phyloP scores from a whole-genome alignment of 2,329 filamentous ascomycete genomes.

The Fusarium albosuccineum region DNA sequence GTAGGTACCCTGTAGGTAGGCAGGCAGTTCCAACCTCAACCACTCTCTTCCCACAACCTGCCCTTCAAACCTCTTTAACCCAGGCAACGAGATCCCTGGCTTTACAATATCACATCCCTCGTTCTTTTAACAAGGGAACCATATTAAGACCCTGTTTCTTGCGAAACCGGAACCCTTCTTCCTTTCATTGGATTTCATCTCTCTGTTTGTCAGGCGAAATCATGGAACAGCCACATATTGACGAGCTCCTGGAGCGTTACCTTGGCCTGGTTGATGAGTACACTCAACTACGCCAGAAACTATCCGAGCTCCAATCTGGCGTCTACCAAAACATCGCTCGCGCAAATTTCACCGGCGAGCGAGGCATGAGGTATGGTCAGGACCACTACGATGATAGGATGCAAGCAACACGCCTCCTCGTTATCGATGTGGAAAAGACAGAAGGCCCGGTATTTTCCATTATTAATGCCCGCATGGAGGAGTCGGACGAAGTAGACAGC shows the following conservation, averaged over 20 bases:
- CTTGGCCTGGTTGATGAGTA: conserved; percentile 77
- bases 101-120: background rate
- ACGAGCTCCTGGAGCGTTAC: conserved; percentile 74
- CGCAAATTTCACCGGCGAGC: conserved; percentile 78
- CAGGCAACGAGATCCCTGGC: too few species aligned
- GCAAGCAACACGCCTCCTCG: conserved; percentile 68
- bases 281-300: conserved; percentile 66
- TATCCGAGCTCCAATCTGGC: conserved; percentile 66
- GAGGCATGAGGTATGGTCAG: conserved; percentile 73
- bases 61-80: background rate
- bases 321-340: conserved; percentile 75
- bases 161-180: background rate
- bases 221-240: conserved; percentile 62
- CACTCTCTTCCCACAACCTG: conserved; percentile 14
- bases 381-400: conserved; percentile 82
- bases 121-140: background rate
- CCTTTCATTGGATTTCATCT: background rate
- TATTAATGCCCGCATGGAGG: conserved; percentile 8
- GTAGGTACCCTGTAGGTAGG: background rate
- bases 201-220: background rate
- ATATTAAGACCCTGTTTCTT: background rate
- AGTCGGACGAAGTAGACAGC: conserved; percentile 15
- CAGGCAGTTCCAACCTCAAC: conserved; percentile 22
- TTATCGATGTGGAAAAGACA: conserved; percentile 30
- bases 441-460: conserved; percentile 39